A percentile compares a stretch with the other conserved stretches of the same genome.
Conservation (phyloP, 768 basidiomycete genomes). For the Boletus pseudo-olivaceus region DNA sequence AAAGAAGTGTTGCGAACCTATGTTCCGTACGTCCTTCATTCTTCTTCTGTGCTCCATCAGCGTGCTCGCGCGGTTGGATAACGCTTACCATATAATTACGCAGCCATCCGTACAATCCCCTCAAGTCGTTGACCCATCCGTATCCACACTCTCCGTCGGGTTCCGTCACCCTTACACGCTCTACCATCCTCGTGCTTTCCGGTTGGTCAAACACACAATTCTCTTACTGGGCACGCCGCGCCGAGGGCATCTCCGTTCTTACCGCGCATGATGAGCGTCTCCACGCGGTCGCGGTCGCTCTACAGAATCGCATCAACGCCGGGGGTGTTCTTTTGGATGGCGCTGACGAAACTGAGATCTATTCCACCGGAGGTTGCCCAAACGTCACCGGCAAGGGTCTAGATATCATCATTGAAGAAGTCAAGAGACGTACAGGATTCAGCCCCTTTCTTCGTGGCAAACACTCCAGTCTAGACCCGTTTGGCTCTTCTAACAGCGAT, state of each 20-base stretch:
- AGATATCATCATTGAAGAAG: slow-evolving; percentile 45
- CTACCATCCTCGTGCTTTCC: slow-evolving; percentile 45
- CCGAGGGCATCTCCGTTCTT: slow-evolving; percentile 48
- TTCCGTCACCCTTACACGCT: slow-evolving; percentile 44
- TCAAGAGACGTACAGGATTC: slow-evolving; percentile 45
- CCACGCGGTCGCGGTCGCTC: slow-evolving; percentile 37
- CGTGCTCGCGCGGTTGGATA: slow-evolving; percentile 7
- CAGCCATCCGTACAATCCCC: slow-evolving; percentile 53
- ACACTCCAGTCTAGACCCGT: slow-evolving; percentile 49
- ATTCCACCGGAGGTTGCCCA: slow-evolving; percentile 33
- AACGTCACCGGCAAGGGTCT: slow-evolving; percentile 48
- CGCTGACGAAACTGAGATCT: slow-evolving; percentile 21
- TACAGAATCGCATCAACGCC: slow-evolving; percentile 39
- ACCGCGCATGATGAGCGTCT: slow-evolving; percentile 39
- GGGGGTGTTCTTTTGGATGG: slow-evolving; percentile 31
- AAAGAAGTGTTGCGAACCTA: slow-evolving; percentile 46
- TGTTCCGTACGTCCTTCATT: slow-evolving; percentile 41
- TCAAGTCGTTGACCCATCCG: slow-evolving; percentile 44
- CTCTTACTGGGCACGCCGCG: slow-evolving; percentile 52
- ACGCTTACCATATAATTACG: slow-evolving; percentile 23
- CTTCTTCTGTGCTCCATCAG: slow-evolving; percentile 1
- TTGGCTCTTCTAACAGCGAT: slow-evolving; percentile 39
- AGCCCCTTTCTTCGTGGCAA: slow-evolving; percentile 50
- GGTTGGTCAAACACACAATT: slow-evolving; percentile 55
- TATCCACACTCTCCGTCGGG: slow-evolving; percentile 39